Evolutionary conservation across 2,329 filamentous ascomycete species (phyloP).

Genomic region (Cordyceps tenuipes): DNA sequence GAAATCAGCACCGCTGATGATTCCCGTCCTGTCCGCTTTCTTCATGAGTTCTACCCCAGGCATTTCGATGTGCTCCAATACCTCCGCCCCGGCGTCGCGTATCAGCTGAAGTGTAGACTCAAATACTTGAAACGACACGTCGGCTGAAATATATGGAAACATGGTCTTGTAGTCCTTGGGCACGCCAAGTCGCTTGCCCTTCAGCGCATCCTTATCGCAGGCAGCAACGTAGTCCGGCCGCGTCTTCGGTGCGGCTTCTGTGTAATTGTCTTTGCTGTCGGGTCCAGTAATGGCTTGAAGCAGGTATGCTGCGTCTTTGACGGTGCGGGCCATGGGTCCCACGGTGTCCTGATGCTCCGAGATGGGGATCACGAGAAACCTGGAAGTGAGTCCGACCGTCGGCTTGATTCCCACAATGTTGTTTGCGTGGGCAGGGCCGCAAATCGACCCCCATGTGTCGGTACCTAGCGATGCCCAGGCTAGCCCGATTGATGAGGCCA

Average conservation of each 20-base stretch:
- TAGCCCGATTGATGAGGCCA: conserved; percentile 52
- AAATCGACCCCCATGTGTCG: conserved; percentile 59
- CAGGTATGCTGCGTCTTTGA: conserved; percentile 55
- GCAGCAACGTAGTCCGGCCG: conserved; percentile 54
- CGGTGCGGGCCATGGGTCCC: conserved; percentile 55
- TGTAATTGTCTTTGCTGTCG: conserved; percentile 57
- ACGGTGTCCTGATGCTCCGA: conserved; percentile 57
- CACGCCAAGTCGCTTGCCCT: conserved; percentile 55
- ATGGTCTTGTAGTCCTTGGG: conserved; percentile 46
- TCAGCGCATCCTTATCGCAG: conserved; percentile 43
- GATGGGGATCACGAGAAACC: conserved; percentile 57
- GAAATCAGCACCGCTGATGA: conserved; percentile 51
- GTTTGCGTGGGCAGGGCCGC: conserved; percentile 44
- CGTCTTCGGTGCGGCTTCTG: conserved; percentile 43
- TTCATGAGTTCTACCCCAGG: conserved; percentile 40
- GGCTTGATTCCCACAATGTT: conserved; percentile 63
- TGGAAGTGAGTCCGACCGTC: conserved; percentile 56
- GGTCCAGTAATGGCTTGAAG: conserved; percentile 55
- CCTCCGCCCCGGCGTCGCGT: conserved; percentile 45
- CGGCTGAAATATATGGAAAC: conserved; percentile 15
- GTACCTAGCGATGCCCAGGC: conserved; percentile 29
- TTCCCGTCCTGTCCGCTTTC: conserved; percentile 40
- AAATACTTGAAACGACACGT: conserved; percentile 39
- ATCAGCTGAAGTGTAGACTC: conserved; percentile 44
- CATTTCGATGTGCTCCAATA: conserved; percentile 47